phyloP scores from a whole-genome alignment of 129 eudicot species.

The Sambucus nigra region DNA sequence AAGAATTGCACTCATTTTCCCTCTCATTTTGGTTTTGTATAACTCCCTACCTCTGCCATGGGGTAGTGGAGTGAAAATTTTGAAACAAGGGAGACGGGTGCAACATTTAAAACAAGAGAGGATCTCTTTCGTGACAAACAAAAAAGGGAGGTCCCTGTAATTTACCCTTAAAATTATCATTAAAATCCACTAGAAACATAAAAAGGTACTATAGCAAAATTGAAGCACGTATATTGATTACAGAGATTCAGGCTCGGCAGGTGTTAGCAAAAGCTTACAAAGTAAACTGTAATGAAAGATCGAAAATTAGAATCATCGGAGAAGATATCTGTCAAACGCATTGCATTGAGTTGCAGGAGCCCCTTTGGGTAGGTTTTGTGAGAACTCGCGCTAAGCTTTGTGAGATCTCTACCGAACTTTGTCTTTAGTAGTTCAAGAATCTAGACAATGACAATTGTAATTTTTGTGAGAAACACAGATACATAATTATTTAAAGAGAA shows the following conservation, averaged over 20 bases:
- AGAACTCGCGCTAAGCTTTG: conserved; percentile 24
- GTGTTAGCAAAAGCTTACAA: conserved; percentile 46
- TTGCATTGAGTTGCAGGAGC: conserved; percentile 79
- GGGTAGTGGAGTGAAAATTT: too few relatives aligned
- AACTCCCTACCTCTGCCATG: too few relatives aligned
- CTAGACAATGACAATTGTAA: conserved; percentile 34
- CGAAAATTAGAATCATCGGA: conserved; percentile 98
- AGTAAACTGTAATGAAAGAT: conserved; percentile 57
- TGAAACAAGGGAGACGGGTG: too few relatives aligned
- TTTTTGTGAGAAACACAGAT: too few relatives aligned
- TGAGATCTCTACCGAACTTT: conserved; percentile 45
- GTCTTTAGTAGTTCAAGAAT: conserved; percentile 66
- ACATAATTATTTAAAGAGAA: too few relatives aligned
- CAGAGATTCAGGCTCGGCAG: conserved; percentile 3
- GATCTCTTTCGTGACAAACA: too few relatives aligned
- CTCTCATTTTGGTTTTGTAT: too few relatives aligned
- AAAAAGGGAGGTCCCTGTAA: too few relatives aligned
- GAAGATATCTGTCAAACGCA: conserved; percentile 80
- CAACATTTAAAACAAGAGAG: too few relatives aligned
- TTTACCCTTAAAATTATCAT: neutral
- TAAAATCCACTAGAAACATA: neutral
- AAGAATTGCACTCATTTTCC: too few relatives aligned
- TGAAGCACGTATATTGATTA: conserved; percentile 3
- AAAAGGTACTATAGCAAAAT: neutral
- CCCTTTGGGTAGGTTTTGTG: conserved; percentile 61